Evolutionary conservation across 495 filamentous ascomycete species (phyloP), one percentile per base, ranked within the genome.

Genomic region (Rhypophila decipiens): DNA sequence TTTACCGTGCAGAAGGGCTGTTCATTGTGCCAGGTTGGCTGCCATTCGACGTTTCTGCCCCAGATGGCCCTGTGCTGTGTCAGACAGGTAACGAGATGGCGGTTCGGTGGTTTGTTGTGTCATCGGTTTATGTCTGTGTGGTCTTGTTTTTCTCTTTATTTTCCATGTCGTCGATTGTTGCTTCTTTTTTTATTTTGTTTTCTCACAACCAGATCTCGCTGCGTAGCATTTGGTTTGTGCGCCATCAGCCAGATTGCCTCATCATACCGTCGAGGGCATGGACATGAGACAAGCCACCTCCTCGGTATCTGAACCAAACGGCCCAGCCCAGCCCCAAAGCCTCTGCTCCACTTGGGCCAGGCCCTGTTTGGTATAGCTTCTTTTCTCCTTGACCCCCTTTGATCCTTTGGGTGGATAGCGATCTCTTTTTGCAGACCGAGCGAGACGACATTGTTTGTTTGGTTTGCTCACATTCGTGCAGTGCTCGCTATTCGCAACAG

Each of bases 281-380:
- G 48, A 52, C 44, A 36, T 63, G 60, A 63, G 58, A 66, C 60
- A 63, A 61, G 58, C 57, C 60, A 63, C 60, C 63, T 59, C 60
- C 54, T 57, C 57, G 50, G 47, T 53, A 47, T 54, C 51, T 51
- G 24, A 52, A 33, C 46, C 46, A 47, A 44, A 38, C 39, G 44
- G 51, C 49, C 50, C 37, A 44, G 56, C 46, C 47, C 38, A 42
- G 42, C 39, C 47, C 24, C 31, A 23, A 46, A 12, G 20, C 18
- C 24, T 47, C 44, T 51, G 44, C 47, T 49, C 54, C 42, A 46
- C 49, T 42, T 24, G 45, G 44, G 39, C 54, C 29, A 48, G 46
- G 46, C 57, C 54, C 39, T 49, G 42, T 47, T 34, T 29, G 54
- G 50, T 45, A 46, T 55, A 52, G 57, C 41, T 45, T 19, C 38